phyloP scores from a whole-genome alignment of 2,329 filamentous ascomycete species.

The Escovopsis sp. region DNA sequence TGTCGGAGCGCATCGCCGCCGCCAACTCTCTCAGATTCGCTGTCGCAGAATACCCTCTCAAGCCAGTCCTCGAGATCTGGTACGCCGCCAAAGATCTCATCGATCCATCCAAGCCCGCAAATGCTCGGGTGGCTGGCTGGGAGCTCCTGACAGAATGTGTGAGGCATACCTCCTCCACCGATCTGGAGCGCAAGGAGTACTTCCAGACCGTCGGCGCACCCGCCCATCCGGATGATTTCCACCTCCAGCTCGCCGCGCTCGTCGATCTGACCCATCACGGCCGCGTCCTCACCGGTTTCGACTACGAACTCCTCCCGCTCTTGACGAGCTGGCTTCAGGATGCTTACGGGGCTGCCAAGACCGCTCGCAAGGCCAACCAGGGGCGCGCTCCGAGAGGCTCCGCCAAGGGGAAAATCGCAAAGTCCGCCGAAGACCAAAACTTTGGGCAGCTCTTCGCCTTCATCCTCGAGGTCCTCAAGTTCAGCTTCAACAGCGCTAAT shows the following conservation, averaged over 20 bases:
- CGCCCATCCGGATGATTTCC: slow-evolving; percentile 47
- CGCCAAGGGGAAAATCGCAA: slow-evolving; percentile 22
- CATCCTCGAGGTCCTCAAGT: slow-evolving; percentile 56
- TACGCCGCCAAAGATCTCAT: slow-evolving; percentile 52
- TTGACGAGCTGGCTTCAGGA: slow-evolving; percentile 45
- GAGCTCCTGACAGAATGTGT: slow-evolving; percentile 51
- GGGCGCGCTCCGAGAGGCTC: slow-evolving; percentile 21
- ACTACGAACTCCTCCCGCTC: slow-evolving; percentile 50
- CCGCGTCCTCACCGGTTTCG: slow-evolving; percentile 49
- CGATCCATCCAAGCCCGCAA: slow-evolving; percentile 36
- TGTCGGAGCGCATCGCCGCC: slow-evolving; percentile 40
- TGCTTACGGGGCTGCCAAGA: slow-evolving; percentile 37
- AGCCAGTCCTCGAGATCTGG: slow-evolving; percentile 48
- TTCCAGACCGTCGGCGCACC: slow-evolving; percentile 46
- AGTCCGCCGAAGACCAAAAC: slow-evolving; percentile 42
- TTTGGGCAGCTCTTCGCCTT: slow-evolving; percentile 50
- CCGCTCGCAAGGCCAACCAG: slow-evolving; percentile 33
- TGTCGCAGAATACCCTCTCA: slow-evolving; percentile 44
- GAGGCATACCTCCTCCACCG: slow-evolving; percentile 46
- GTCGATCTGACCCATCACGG: slow-evolving; percentile 47
- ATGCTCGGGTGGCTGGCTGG: slow-evolving; percentile 46
- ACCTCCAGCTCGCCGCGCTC: slow-evolving; percentile 49
- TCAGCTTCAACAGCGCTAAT: slow-evolving; percentile 55
- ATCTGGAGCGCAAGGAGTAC: slow-evolving; percentile 50
- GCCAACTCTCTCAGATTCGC: slow-evolving; percentile 41